These are phyloP conservation scores for Malassezia arunalokei DNA, from an alignment of 1,284 basidiomycete genomes.

Conservation along the genomic window DNA sequence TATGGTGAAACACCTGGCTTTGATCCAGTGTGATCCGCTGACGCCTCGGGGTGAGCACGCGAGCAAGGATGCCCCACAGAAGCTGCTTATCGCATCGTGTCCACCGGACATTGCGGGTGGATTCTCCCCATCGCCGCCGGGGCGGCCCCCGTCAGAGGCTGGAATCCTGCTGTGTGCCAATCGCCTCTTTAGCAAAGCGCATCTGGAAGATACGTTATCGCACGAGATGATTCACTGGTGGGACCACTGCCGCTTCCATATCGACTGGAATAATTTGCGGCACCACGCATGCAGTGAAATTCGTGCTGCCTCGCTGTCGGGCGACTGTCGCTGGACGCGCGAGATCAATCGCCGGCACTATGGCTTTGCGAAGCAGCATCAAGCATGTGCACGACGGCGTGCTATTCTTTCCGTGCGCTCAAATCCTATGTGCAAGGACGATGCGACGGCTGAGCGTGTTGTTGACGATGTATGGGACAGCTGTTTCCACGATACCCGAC, in stretches of 20 bases:
- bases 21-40: conserved; percentile 36
- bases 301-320: conserved; percentile 79
- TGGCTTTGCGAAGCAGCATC: conserved; percentile 81
- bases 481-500: conserved; percentile 86
- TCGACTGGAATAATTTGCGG: conserved; percentile 76
- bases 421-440: conserved; percentile 68
- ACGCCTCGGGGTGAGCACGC: conserved; percentile 5
- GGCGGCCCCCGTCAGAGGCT: conserved; percentile 19
- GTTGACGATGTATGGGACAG: conserved; percentile 95
- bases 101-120: conserved; percentile 32
- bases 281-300: conserved; percentile 97
- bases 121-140: conserved; percentile 28
- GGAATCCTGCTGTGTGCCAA: conserved; percentile 39
- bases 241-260: conserved; percentile 84
- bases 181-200: conserved; percentile 57
- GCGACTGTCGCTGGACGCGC: conserved; percentile 73
- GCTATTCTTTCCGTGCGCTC: conserved; percentile 68
- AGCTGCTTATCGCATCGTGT: conserved; percentile 33
- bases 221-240: conserved; percentile 95
- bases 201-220: conserved; percentile 82
- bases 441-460: conserved; percentile 65
- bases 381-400: conserved; percentile 72
- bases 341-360: conserved; percentile 64
- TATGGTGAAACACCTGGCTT: conserved; percentile 38
- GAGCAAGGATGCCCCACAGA: conserved; percentile 8